Evolutionary conservation across 345 rosid species (phyloP).

Genomic region (Combretum micranthum): DNA sequence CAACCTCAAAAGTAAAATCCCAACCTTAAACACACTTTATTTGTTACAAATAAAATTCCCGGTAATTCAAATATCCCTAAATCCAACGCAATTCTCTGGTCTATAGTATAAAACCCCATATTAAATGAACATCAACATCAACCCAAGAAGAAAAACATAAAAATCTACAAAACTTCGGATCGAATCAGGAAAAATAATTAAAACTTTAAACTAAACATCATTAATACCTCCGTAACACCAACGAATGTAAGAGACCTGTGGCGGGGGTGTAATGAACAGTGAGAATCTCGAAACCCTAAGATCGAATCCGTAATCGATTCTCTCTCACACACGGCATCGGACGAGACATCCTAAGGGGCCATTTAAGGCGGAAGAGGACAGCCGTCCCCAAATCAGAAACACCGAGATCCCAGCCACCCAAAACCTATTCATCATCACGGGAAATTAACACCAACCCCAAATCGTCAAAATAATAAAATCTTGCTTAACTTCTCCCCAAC

Average conservation of each 20-base stretch:
- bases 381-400: slow-evolving; percentile 26
- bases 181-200: not conserved
- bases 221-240: slow-evolving; percentile 61
- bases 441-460: too few relatives aligned
- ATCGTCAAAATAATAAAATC: not conserved
- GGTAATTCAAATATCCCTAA: not conserved
- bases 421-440: slow-evolving; percentile 6
- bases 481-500: too few relatives aligned
- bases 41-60: not conserved
- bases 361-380: slow-evolving; percentile 9
- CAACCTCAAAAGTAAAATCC: not conserved
- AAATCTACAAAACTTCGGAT: not conserved
- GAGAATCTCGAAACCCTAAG: slow-evolving; percentile 42
- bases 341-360: slow-evolving; percentile 24
- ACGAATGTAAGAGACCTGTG: slow-evolving; percentile 24
- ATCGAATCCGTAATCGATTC: slow-evolving; percentile 37
- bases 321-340: slow-evolving; percentile 28
- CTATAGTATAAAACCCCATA: not conserved
- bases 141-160: not conserved
- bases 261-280: slow-evolving; percentile 24
- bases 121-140: slow-evolving; percentile 1
- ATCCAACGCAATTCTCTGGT: not conserved
- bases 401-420: slow-evolving; percentile 28
- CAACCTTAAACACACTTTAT: not conserved
- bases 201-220: not conserved